phyloP scores from a whole-genome alignment of 352 stramenopile species.

The Chrysophaeum taylorii region DNA sequence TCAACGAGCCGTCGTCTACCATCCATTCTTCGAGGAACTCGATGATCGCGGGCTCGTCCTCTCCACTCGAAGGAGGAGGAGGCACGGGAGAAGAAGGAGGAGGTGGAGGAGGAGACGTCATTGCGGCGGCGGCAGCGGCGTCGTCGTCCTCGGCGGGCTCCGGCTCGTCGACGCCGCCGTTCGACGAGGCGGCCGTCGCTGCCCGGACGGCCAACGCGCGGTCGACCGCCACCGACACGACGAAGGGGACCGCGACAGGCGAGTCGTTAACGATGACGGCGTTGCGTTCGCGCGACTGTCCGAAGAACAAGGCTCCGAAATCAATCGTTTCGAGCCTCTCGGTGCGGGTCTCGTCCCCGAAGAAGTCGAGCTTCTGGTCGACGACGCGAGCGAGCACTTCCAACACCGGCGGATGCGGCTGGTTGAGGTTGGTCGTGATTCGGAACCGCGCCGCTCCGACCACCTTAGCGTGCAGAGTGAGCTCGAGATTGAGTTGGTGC shows the following conservation, averaged over 20 bases:
- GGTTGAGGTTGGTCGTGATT: slow-evolving; percentile 15
- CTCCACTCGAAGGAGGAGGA: slow-evolving; percentile 8
- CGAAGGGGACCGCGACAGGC: slow-evolving; percentile 25
- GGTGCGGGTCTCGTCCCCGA: slow-evolving; percentile 33
- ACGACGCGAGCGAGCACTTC: slow-evolving; percentile 64
- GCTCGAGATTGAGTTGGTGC: no score
- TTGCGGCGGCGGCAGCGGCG: background rate
- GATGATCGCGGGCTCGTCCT: slow-evolving; percentile 9
- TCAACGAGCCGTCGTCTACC: slow-evolving; percentile 21
- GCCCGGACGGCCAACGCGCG: slow-evolving; percentile 1
- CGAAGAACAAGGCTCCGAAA: slow-evolving; percentile 40
- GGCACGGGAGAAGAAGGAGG: background rate
- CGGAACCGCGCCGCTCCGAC: slow-evolving; percentile 21
- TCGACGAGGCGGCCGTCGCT: background rate
- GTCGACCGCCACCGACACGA: slow-evolving; percentile 16
- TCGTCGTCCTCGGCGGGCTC: slow-evolving; percentile 17
- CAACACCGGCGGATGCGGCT: slow-evolving; percentile 39
- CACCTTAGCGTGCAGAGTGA: slow-evolving; percentile 20
- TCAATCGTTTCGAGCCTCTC: slow-evolving; percentile 14
- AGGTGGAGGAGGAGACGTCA: slow-evolving; percentile 20
- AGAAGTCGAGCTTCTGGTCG: slow-evolving; percentile 66
- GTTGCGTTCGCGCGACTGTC: slow-evolving; percentile 18
- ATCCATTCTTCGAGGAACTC: slow-evolving; percentile 8
- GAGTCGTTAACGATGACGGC: slow-evolving; percentile 39
- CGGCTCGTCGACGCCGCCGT: background rate